Conservation (phyloP, 2,329 filamentous ascomycete genomes). For the Ilyonectria mors-panacis region DNA sequence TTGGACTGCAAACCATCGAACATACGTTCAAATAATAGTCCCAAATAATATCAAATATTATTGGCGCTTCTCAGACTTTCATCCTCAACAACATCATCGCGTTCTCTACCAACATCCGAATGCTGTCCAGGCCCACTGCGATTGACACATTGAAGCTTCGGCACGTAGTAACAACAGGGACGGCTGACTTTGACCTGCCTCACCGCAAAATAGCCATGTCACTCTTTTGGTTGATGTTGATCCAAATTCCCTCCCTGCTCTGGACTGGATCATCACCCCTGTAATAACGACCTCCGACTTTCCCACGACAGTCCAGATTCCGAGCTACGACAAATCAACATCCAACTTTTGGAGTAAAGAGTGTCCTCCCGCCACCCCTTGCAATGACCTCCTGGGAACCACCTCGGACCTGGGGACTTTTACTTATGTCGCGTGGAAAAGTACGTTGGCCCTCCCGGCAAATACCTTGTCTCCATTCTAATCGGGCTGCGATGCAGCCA, state of each 20-base stretch:
- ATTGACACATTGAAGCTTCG: not conserved
- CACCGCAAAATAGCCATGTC: not conserved
- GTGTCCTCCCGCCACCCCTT: not conserved
- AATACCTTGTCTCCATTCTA: not conserved
- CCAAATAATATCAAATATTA: not conserved
- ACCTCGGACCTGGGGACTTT: not conserved
- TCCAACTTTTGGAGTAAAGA: not conserved
- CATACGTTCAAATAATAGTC: not conserved
- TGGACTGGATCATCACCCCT: not conserved
- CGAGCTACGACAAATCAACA: not conserved
- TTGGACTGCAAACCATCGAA: not conserved
- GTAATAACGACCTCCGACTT: not conserved
- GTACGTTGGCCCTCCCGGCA: not conserved
- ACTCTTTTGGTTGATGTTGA: not conserved
- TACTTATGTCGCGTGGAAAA: constrained; percentile 1
- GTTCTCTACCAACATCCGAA: not conserved
- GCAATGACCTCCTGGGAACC: not conserved
- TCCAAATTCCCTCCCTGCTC: not conserved
- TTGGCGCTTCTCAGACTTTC: not conserved
- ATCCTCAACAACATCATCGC: not conserved
- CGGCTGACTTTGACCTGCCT: not conserved
- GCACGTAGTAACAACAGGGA: not conserved
- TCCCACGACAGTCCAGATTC: not conserved
- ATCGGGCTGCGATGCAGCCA: not conserved
- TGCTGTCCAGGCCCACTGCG: not conserved